These are phyloP conservation scores for Microbotryum lychnidis-dioicae DNA, from an alignment of 1,284 basidiomycete species.

Conservation along the genomic window DNA sequence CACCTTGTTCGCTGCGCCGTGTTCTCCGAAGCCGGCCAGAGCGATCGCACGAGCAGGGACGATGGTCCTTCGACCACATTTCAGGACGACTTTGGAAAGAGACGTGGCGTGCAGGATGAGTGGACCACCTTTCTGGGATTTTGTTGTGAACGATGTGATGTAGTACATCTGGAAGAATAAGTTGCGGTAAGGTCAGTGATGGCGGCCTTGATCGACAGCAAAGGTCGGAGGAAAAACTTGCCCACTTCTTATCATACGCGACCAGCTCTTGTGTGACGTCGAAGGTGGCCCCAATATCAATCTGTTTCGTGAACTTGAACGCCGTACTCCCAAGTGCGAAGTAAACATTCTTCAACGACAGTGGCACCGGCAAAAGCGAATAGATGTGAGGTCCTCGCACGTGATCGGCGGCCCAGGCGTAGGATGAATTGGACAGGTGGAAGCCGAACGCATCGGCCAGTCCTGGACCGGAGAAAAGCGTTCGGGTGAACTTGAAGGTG, in stretches of 20 bases:
- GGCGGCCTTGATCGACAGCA: not conserved
- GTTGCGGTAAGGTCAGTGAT: not conserved
- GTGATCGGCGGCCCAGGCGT: conserved; percentile 16
- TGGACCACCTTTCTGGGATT: conserved; percentile 5
- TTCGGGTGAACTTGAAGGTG: not conserved
- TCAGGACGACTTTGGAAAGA: conserved; percentile 21
- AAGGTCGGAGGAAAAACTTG: not conserved
- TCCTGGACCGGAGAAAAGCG: not conserved
- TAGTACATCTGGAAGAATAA: conserved; percentile 10
- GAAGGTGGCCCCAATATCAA: conserved; percentile 13
- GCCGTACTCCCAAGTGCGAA: not conserved
- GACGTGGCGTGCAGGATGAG: conserved; percentile 8
- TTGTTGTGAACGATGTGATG: conserved; percentile 14
- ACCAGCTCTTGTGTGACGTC: conserved; percentile 12
- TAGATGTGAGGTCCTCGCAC: conserved; percentile 15
- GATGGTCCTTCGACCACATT: conserved; percentile 21
- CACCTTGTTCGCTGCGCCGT: conserved; percentile 12
- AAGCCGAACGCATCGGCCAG: conserved; percentile 17
- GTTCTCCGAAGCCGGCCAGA: conserved; percentile 17
- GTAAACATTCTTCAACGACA: not conserved
- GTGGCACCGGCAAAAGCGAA: too few relatives aligned
- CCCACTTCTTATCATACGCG: conserved; percentile 28
- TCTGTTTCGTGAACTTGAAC: conserved; percentile 20
- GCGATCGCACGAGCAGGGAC: conserved; percentile 21
- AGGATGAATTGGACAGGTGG: conserved; percentile 18